phyloP scores from a whole-genome alignment of 2,329 filamentous ascomycete genomes.

The Onygena corvina region DNA sequence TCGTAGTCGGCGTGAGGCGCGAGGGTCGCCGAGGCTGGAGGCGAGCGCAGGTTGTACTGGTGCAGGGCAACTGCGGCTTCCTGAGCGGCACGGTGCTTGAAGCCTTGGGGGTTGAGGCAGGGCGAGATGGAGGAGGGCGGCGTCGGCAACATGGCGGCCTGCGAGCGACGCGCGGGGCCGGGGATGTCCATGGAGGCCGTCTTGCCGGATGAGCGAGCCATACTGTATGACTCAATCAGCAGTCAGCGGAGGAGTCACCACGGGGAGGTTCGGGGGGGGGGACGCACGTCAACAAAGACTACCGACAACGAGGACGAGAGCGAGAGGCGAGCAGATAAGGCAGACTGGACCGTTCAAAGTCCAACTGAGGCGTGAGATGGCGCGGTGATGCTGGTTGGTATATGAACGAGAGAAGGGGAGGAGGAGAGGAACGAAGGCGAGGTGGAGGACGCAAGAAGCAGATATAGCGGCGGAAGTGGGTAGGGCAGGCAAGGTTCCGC shows the following conservation, averaged over 20 bases:
- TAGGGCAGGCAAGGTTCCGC: not conserved
- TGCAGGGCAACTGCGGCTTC: not conserved
- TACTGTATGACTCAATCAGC: conserved; percentile 20
- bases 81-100: conserved; percentile 48
- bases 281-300: conserved; percentile 16
- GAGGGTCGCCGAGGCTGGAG: conserved; percentile 31
- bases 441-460: not conserved
- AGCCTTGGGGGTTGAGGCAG: conserved; percentile 66
- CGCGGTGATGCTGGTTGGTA: not conserved
- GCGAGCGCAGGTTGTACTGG: conserved; percentile 15
- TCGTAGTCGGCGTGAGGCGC: conserved; percentile 21
- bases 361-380: too few species aligned
- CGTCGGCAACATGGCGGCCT: conserved; percentile 54
- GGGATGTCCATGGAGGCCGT: conserved; percentile 40
- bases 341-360: not conserved
- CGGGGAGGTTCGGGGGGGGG: not conserved
- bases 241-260: too few species aligned
- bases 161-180: conserved; percentile 21
- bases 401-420: too few species aligned
- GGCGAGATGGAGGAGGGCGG: conserved; percentile 94
- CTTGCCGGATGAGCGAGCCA: conserved; percentile 36
- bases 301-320: conserved; percentile 2
- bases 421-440: not conserved
- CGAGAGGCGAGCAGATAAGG: not conserved
- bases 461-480: not conserved